Evolutionary conservation across 163 green algal species (phyloP).

Genomic region (Chlamydomonas reinhardtii): DNA sequence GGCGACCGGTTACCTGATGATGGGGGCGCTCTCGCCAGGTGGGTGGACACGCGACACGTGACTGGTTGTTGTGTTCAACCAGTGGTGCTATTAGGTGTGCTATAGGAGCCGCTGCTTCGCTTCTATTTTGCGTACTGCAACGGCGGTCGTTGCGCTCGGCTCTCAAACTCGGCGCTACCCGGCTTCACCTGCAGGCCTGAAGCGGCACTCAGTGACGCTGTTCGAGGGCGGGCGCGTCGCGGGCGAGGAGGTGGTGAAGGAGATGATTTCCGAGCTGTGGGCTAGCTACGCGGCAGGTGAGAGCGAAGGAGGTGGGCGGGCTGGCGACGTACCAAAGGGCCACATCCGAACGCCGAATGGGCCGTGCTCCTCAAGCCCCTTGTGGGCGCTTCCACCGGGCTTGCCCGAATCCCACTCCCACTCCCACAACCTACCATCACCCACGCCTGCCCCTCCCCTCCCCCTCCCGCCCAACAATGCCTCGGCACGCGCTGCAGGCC

Average conservation of each 20-base stretch:
- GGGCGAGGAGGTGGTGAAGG: constrained; percentile 78
- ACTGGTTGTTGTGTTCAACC: no score
- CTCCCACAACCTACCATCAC: neutral
- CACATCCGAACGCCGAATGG: no score
- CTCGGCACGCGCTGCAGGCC: no score
- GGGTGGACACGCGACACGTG: neutral
- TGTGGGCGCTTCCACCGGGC: neutral
- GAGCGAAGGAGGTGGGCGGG: neutral
- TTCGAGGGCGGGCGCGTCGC: constrained; percentile 86
- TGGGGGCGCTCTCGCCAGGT: constrained; percentile 91
- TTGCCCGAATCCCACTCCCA: no score
- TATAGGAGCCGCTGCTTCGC: no score
- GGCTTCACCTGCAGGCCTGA: constrained; percentile 73
- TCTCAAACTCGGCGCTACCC: neutral
- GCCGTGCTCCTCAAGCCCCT: no score
- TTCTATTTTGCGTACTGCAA: no score
- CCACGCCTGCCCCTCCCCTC: neutral
- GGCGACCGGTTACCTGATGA: constrained; percentile 95
- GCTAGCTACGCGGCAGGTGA: constrained; percentile 69
- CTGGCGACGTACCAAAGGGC: no score
- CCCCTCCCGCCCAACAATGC: neutral
- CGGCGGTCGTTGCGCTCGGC: no score
- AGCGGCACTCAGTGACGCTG: constrained; percentile 90
- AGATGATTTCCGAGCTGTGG: constrained; percentile 87
- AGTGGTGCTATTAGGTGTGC: no score